Evolutionary conservation across 176 grass and related monocot genomes (phyloP), one percentile per base, ranked within the genome.

Genomic region (Metroxylon sagu): DNA sequence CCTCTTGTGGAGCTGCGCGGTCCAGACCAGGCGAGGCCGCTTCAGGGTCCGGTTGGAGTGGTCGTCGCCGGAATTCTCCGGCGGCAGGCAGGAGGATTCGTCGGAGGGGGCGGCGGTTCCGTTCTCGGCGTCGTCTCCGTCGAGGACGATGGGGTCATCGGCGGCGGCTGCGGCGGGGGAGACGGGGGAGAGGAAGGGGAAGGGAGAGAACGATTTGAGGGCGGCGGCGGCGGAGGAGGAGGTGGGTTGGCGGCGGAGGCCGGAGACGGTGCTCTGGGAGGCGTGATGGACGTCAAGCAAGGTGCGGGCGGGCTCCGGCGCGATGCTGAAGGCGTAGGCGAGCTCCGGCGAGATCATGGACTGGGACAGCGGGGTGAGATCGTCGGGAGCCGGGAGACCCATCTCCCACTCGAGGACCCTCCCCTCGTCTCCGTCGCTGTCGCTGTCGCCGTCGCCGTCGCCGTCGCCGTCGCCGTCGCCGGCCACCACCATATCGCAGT

Each of bases 1-100:
- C 25, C 68, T 57, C 68, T 71, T 71, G 68, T 71, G 68, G 16
- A 71, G 68, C 68, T 60, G 68, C 68, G 68, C 56, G 25, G 68
- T 71, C 68, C 68, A 71, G 19, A 50, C 68, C 14, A 71, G 68
- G 56, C 68, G 68, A 21, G 68, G 21, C 43, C 68, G 68, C 56
- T 71, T 71, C 25, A 23, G 68, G 23, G 56, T 16, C 56, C 43
- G 25, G 17, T 8, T 7, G 8, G 56, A 71, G 56, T 25, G 35
- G 10, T 60, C 48, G 18, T 29, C 35, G 17, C 48, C 7, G 4
- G 25, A 19, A 6, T 29, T 14, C 35, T 14, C 35, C 56, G 6
- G 23, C 16, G 5, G 68, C 8, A 43, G 2, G 35, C 35, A 60
- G 25, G 48, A 29, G 48, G 43, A 25, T 39, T 28, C 68, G 8